phyloP scores from a whole-genome alignment of 1,284 basidiomycete species.

The Ceratobasidium theobromae region DNA sequence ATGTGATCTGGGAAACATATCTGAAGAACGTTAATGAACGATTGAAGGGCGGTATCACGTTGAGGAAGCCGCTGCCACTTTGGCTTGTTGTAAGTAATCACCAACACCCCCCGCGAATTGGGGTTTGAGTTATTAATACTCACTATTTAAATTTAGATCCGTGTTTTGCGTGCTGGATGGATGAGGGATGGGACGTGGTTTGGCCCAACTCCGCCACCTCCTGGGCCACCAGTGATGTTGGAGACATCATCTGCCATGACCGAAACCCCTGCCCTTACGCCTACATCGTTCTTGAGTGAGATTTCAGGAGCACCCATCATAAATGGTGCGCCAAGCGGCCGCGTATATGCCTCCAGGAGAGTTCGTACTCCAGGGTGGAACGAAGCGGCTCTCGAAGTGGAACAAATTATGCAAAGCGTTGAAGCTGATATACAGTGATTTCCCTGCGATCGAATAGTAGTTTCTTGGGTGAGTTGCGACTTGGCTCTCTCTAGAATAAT shows the following conservation, averaged over 20 bases:
- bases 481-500: neutral
- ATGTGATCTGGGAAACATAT: slow-evolving; percentile 34
- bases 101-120: neutral
- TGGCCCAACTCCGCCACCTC: neutral
- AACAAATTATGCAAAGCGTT: slow-evolving; percentile 7
- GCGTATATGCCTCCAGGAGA: slow-evolving; percentile 21
- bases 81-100: slow-evolving; percentile 32
- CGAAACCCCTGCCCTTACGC: slow-evolving; percentile 18
- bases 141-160: slow-evolving; percentile 33
- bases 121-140: neutral
- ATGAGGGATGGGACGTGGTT: slow-evolving; percentile 37
- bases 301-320: neutral
- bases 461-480: neutral
- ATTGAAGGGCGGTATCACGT: slow-evolving; percentile 33
- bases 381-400: slow-evolving; percentile 21
- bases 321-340: neutral
- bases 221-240: neutral
- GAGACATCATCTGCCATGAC: slow-evolving; percentile 24
- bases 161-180: slow-evolving; percentile 36
- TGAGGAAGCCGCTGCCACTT: slow-evolving; percentile 34
- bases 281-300: slow-evolving; percentile 8
- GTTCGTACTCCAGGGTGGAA: slow-evolving; percentile 23
- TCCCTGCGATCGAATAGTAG: neutral
- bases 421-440: neutral
- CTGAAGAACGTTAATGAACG: slow-evolving; percentile 33